Base-by-base conservation (phyloP, 2,329 filamentous ascomycete genomes). In the Fusarium sp. region DNA sequence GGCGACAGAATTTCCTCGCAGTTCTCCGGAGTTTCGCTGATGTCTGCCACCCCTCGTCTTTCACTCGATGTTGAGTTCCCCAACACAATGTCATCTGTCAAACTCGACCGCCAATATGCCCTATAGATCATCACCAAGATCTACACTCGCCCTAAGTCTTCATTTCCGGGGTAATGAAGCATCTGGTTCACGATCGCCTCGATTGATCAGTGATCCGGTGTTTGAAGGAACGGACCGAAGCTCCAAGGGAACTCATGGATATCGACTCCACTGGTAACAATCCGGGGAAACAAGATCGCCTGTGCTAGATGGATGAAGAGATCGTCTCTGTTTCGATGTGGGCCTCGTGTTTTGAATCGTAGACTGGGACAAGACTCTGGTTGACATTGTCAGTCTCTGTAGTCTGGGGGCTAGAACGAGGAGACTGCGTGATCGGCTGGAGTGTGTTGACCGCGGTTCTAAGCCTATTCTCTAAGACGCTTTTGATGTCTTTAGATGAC, bases 211-310 rank as follows among this genome's bases (percentile, higher is more conserved):
- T 11, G 69, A 56, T 57, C 52, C 54, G 47, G 70, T 59, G 64
- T 66, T 73, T 71, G 52, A 42, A 71, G 66, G 72, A 40, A 67
- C 64, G 70, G 65, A 66, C 73, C 72, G 66, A 71, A 5, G 54
- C 27, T 66, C 22, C 56, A 40, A 50, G 69, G 56, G 60, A 74
- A 72, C 64, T 70, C 72, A 35, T 73, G 52, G 35, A 62, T 54
- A 59, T 60, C 42, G 66, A 45, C 72, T 62, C 70, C 72, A 66
- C 72, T 37, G 63, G 62, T 63, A n/a, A 62, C 61, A 47, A n/a
- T 69, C 72, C 54, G 73, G 70, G 72, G 73, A 57, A 74, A 38
- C 40, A 54, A 37, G 67, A 71, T 20, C 37, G 20, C 38, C 22
- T 56, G 42, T 52, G 16, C 40, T 27, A 1, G 24, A 20, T 61